Evolutionary conservation across 1,139 yeast genomes (phyloP), one percentile per base, ranked within the genome.

Genomic region (Geotrichum phurueaensis): DNA sequence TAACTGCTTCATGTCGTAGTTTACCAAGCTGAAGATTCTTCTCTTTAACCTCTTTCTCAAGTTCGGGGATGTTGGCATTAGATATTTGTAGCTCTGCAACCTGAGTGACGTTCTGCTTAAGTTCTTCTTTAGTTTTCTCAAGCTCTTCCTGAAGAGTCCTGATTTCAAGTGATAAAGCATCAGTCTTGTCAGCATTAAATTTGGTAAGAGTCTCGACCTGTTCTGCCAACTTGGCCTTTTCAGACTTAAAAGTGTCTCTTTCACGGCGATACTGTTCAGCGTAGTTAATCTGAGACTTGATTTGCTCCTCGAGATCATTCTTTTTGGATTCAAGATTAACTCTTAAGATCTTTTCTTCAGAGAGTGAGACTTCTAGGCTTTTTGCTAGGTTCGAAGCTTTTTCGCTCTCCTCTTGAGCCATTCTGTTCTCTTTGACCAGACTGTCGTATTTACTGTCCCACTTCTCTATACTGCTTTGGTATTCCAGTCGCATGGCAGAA

Each of bases 1-100:
- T 89, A n/a, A 94, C 94, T 1, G 96, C 96, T 73, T 94, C 98
- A 71, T 94, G 98, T 60, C 98, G 84, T 59, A 94, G 79, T 71
- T 94, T 94, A 3, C 98, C 98, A 57, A 94, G 83, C 59, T 85
- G 81, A 31, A 91, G 77, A 64, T 85, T 92, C 73, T 90, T 91
- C 65, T 86, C 90, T 66, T 87, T 88, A 15, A 80, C 71, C 60
- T 84, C 86, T 29, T 74, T 73, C 66, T 84, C 87, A 10, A 79
- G 70, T 61, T 75, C 75, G 15, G 64, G 56, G 13, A 68, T 57
- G 29, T 60, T 65, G 45, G 66, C 71, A 36, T 67, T 69, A 62
- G 68, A 65, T 63, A 62, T 75, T 72, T 68, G 76, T 69, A 67
- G 74, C 66, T 67, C 67, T 2, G 59, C 61, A 31, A 63, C 33